Evolutionary conservation across 2,329 filamentous ascomycete genomes (phyloP).

Genomic region (Cladosporium sp.): DNA sequence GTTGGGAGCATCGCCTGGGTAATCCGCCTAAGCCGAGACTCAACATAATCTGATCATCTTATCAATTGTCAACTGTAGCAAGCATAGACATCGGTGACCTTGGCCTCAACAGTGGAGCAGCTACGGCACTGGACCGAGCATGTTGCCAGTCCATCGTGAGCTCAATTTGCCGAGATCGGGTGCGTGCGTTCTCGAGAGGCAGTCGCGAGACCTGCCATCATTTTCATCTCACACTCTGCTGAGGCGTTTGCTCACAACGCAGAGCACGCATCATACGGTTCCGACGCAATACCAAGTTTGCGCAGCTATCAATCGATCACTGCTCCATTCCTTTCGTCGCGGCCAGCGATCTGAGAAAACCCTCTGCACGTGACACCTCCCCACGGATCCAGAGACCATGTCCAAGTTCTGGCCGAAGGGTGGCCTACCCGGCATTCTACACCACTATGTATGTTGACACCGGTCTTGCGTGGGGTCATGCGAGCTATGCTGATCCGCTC

Average conservation of each 20-base stretch:
- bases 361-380: constrained; percentile 5
- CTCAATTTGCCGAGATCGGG: constrained; percentile 3
- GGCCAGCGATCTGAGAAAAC: background rate
- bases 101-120: background rate
- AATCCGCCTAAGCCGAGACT: constrained; percentile 1
- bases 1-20: background rate
- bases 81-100: background rate
- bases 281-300: background rate
- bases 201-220: background rate
- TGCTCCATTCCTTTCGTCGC: background rate
- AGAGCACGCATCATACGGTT: background rate
- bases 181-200: background rate
- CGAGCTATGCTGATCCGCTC: background rate
- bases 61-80: constrained; percentile 3
- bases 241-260: background rate
- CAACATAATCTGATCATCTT: constrained; percentile 13
- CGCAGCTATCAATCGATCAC: too few species aligned
- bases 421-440: constrained; percentile 22
- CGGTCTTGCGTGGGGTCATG: background rate
- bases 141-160: background rate
- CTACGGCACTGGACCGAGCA: background rate
- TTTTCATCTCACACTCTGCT: background rate
- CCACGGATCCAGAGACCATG: constrained; percentile 7
- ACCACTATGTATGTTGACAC: constrained; percentile 25
- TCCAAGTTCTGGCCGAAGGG: constrained; percentile 30